phyloP scores from a whole-genome alignment of 2,329 filamentous ascomycete genomes.

The Plectosphaerella sp. region DNA sequence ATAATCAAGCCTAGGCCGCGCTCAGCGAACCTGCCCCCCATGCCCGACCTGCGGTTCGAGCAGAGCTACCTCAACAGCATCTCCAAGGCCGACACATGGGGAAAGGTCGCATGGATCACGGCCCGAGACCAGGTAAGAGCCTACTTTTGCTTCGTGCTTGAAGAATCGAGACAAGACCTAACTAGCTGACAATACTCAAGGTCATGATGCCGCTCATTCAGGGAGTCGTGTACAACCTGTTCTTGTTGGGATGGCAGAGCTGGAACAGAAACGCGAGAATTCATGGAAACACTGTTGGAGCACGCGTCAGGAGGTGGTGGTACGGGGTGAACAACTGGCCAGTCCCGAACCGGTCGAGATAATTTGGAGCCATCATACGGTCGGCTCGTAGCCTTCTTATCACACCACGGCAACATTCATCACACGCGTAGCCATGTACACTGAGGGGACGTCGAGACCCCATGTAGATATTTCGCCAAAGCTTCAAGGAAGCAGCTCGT shows the following conservation, averaged over 20 bases:
- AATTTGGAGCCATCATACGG: neutral
- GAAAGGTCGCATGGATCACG: conserved; percentile 79
- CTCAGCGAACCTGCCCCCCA: conserved; percentile 47
- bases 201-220: conserved; percentile 83
- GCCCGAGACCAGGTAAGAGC: conserved; percentile 73
- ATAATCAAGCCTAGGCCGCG: conserved; percentile 52
- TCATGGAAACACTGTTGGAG: conserved; percentile 72
- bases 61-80: conserved; percentile 96
- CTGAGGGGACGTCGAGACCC: too few relatives aligned
- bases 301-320: conserved; percentile 85
- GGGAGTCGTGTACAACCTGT: conserved; percentile 83
- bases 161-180: neutral
- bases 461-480: too few relatives aligned
- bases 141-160: neutral
- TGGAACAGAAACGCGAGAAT: conserved; percentile 81
- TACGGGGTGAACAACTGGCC: conserved; percentile 91
- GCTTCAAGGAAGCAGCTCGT: too few relatives aligned
- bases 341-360: neutral
- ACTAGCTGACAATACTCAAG: conserved; percentile 32
- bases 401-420: neutral
- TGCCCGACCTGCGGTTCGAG: conserved; percentile 92
- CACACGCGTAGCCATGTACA: neutral
- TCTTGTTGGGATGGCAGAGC: conserved; percentile 80
- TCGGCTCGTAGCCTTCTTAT: neutral
- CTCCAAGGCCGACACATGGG: conserved; percentile 71